Evolutionary conservation across 768 basidiomycete genomes (phyloP).

Genomic region (Trametes punicea): DNA sequence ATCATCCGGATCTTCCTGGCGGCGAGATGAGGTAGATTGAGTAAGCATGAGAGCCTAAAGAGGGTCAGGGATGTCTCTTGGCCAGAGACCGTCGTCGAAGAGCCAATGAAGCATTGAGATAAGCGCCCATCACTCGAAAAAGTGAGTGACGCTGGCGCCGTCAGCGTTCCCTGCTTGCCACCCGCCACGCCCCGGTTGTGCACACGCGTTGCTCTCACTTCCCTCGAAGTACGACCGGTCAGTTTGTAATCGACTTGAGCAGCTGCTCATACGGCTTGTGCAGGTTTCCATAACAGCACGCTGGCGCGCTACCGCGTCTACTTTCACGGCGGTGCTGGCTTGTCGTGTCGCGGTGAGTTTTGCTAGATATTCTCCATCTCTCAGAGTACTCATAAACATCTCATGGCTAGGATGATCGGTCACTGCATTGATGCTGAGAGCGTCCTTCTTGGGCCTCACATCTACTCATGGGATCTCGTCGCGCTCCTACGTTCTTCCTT

Average conservation of each 20-base stretch:
- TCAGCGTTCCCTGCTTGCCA: slow-evolving; percentile 1
- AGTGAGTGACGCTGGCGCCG: slow-evolving; percentile 13
- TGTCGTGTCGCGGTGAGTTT: slow-evolving; percentile 22
- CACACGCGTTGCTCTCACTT: slow-evolving; percentile 4
- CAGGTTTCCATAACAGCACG: slow-evolving; percentile 10
- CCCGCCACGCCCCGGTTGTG: not conserved
- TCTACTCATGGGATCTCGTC: slow-evolving; percentile 39
- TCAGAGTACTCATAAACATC: not conserved
- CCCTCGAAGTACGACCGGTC: not conserved
- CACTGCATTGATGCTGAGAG: slow-evolving; percentile 77
- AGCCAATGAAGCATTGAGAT: slow-evolving; percentile 5
- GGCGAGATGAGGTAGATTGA: too few relatives aligned
- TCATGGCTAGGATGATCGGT: slow-evolving; percentile 62
- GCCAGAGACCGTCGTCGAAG: too few relatives aligned
- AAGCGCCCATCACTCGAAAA: slow-evolving; percentile 13
- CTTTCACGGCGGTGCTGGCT: slow-evolving; percentile 13
- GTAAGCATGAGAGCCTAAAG: too few relatives aligned
- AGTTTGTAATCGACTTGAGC: not conserved
- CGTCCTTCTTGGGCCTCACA: slow-evolving; percentile 72
- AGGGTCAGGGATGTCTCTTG: too few relatives aligned
- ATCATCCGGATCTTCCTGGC: too few relatives aligned
- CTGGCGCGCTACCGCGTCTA: slow-evolving; percentile 13
- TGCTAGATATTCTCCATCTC: not conserved
- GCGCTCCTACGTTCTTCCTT: slow-evolving; percentile 23
- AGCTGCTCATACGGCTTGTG: not conserved